Conservation (phyloP, 495 filamentous ascomycete species). For the Geoglossum glabrum region DNA sequence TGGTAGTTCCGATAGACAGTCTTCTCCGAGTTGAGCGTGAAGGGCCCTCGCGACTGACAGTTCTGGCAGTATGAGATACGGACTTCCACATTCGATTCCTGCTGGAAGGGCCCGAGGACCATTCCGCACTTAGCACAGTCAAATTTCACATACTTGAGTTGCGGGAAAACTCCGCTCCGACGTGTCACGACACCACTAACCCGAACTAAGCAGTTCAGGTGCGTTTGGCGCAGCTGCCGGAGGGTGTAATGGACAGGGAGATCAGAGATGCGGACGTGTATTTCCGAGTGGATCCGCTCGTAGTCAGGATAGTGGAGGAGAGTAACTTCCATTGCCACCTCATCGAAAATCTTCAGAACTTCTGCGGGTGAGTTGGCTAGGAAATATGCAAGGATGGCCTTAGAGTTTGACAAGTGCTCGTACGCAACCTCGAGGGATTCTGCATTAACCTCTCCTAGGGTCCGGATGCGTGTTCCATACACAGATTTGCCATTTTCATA, state of each 20-base stretch:
- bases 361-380: constrained; percentile 87
- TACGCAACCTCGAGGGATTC: constrained; percentile 94
- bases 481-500: constrained; percentile 74
- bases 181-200: constrained; percentile 92
- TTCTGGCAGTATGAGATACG: constrained; percentile 93
- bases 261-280: constrained; percentile 92
- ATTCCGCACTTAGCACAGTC: constrained; percentile 84
- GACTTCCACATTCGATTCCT: constrained; percentile 89
- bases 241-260: constrained; percentile 92
- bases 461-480: constrained; percentile 82
- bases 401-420: constrained; percentile 68
- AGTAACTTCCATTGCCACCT: constrained; percentile 88
- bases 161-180: constrained; percentile 92
- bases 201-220: constrained; percentile 90
- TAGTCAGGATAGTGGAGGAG: constrained; percentile 94
- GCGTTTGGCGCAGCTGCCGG: constrained; percentile 84
- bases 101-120: constrained; percentile 87
- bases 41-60: constrained; percentile 89
- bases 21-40: constrained; percentile 91
- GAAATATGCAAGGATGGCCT: constrained; percentile 96
- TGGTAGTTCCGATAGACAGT: constrained; percentile 99
- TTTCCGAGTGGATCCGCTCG: constrained; percentile 91
- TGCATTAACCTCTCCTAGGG: constrained; percentile 87
- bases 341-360: constrained; percentile 88
- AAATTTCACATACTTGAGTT: constrained; percentile 95